Evolutionary conservation across 192 early-diverging fungal species (phyloP).

Genomic region (Coemansia sp.): DNA sequence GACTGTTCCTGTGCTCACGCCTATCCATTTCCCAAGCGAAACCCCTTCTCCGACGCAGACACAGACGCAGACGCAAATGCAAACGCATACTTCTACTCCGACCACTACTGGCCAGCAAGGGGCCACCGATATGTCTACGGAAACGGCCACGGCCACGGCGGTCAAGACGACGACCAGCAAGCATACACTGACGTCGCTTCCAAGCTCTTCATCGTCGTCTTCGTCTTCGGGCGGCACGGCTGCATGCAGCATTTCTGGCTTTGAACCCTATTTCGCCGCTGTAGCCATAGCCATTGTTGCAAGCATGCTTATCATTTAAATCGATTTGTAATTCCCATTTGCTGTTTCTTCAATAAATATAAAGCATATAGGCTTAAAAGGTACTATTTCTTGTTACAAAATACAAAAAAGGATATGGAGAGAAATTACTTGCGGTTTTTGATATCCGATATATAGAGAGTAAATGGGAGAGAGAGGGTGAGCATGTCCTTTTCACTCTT

Average conservation of each 20-base stretch:
- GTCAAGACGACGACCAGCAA: background rate
- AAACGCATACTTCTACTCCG: background rate
- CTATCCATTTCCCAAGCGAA: background rate
- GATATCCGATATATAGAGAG: too few species aligned
- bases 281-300: background rate
- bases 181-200: conserved; percentile 2
- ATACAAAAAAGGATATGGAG: background rate
- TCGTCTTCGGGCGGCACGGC: background rate
- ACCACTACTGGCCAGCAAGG: background rate
- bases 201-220: background rate
- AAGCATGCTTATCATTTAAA: conserved; percentile 3
- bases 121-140: background rate
- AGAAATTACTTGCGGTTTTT: too few species aligned
- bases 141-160: background rate
- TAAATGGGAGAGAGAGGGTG: too few species aligned
- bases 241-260: background rate
- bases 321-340: too few species aligned
- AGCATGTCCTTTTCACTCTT: too few species aligned
- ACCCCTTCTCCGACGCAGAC: background rate
- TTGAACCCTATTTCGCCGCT: background rate
- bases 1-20: background rate
- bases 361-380: background rate
- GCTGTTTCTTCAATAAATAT: background rate
- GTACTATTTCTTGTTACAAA: background rate
- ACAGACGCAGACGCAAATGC: background rate